Evolutionary conservation across 192 early-diverging fungal genomes (phyloP).

Genomic region (Rhizophagus sp.): DNA sequence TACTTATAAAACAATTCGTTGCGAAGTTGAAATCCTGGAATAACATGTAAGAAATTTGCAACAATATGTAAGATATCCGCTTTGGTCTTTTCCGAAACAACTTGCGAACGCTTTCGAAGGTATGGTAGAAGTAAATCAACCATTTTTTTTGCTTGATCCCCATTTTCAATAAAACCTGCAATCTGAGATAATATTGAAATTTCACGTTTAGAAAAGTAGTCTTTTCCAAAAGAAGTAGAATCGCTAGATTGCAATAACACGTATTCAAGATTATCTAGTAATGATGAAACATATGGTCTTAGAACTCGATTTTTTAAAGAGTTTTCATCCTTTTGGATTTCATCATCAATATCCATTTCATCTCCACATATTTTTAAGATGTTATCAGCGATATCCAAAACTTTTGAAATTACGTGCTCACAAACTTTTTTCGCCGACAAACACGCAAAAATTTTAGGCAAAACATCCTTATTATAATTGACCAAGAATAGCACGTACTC

Average conservation of each 20-base stretch:
- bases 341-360: slow-evolving; percentile 40
- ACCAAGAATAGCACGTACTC: slow-evolving; percentile 69
- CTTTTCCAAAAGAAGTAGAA: slow-evolving; percentile 52
- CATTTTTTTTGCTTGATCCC: slow-evolving; percentile 65
- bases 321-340: slow-evolving; percentile 32
- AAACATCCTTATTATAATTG: slow-evolving; percentile 59
- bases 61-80: slow-evolving; percentile 82
- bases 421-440: slow-evolving; percentile 81
- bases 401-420: slow-evolving; percentile 65
- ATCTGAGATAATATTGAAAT: slow-evolving; percentile 80
- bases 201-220: slow-evolving; percentile 62
- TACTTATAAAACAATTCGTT: slow-evolving; percentile 56
- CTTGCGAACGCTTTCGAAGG: slow-evolving; percentile 65
- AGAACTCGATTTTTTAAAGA: slow-evolving; percentile 49
- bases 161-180: slow-evolving; percentile 70
- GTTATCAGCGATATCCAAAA: slow-evolving; percentile 75
- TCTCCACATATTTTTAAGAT: slow-evolving; percentile 62
- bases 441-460: slow-evolving; percentile 71
- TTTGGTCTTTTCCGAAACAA: slow-evolving; percentile 82
- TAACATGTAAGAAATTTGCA: slow-evolving; percentile 74
- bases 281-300: slow-evolving; percentile 51
- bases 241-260: slow-evolving; percentile 47
- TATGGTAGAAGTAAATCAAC: slow-evolving; percentile 83
- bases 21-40: slow-evolving; percentile 52
- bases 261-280: slow-evolving; percentile 63